These are phyloP conservation scores for Candida chauliodis DNA, from an alignment of 805 yeast species.

Conservation along the genomic window DNA sequence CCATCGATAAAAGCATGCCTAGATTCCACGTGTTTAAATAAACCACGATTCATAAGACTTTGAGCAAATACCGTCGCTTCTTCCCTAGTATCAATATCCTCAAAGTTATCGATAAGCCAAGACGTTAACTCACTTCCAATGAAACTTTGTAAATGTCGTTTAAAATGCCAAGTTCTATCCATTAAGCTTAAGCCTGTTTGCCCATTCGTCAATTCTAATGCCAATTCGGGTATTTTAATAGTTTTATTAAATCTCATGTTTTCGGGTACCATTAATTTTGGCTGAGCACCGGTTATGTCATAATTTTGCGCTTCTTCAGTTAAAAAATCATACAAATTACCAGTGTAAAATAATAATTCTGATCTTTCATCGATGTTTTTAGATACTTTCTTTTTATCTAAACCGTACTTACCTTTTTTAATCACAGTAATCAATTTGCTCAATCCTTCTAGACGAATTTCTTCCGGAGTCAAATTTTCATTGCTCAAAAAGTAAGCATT, in stretches of 20 bases:
- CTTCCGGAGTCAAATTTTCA: slow-evolving; percentile 75
- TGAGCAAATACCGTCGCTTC: slow-evolving; percentile 84
- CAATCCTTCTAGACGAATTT: slow-evolving; percentile 88
- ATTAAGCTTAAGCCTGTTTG: slow-evolving; percentile 61
- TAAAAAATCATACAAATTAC: slow-evolving; percentile 68
- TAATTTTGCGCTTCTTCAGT: slow-evolving; percentile 42
- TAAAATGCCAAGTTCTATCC: slow-evolving; percentile 91
- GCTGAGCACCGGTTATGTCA: slow-evolving; percentile 33
- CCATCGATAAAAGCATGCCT: slow-evolving; percentile 89
- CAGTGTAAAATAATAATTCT: slow-evolving; percentile 84
- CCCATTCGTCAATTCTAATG: slow-evolving; percentile 62
- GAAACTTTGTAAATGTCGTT: slow-evolving; percentile 71
- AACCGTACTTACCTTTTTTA: slow-evolving; percentile 48
- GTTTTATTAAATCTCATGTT: slow-evolving; percentile 43
- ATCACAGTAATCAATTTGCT: slow-evolving; percentile 62
- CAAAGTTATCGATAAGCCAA: slow-evolving; percentile 78
- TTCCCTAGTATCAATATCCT: slow-evolving; percentile 76
- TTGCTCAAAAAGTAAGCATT: slow-evolving; percentile 45
- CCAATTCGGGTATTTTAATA: slow-evolving; percentile 50
- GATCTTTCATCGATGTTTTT: slow-evolving; percentile 51
- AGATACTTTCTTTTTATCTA: slow-evolving; percentile 13
- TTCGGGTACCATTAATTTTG: slow-evolving; percentile 31
- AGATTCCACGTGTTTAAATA: slow-evolving; percentile 78
- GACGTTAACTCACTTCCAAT: slow-evolving; percentile 81
- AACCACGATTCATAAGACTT: slow-evolving; percentile 61